A percentile compares a stretch with the other conserved stretches of the same genome.
These are phyloP conservation scores for Gynostemma pentaphyllum DNA, from an alignment of 306 rosid genomes.

Conservation along the genomic window DNA sequence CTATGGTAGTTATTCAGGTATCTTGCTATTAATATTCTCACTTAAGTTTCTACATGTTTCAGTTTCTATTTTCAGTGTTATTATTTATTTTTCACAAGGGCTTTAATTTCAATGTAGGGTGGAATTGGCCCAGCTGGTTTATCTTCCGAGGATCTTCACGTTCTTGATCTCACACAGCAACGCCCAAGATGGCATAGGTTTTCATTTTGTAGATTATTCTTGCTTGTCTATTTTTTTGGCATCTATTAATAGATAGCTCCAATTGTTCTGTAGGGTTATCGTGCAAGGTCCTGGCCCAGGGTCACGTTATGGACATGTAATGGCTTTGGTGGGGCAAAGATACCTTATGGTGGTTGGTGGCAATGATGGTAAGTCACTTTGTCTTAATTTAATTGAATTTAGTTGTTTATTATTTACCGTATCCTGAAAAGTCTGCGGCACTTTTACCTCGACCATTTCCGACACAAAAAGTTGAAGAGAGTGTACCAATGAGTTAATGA, in stretches of 20 bases:
- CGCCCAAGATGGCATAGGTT: conserved; percentile 99
- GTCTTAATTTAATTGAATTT: neutral
- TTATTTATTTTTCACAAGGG: conserved; percentile 19
- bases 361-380: conserved; percentile 73
- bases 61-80: conserved; percentile 1
- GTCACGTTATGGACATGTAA: conserved; percentile 98
- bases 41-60: conserved; percentile 5
- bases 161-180: conserved; percentile 97
- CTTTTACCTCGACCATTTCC: neutral
- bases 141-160: conserved; percentile 97
- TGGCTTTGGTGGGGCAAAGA: conserved; percentile 99
- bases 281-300: conserved; percentile 99
- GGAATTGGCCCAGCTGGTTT: conserved; percentile 99
- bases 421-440: neutral
- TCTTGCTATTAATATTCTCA: conserved; percentile 7
- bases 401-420: neutral
- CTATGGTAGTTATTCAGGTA: conserved; percentile 99
- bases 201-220: conserved; percentile 15
- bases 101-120: conserved; percentile 51
- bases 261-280: conserved; percentile 54
- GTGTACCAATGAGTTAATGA: too few relatives aligned
- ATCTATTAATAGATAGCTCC: conserved; percentile 1
- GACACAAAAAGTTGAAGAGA: too few relatives aligned
- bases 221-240: conserved; percentile 4
- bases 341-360: conserved; percentile 99